Evolutionary conservation across 148 eudicot species (phyloP).

Genomic region (Fallopia convolvulus): DNA sequence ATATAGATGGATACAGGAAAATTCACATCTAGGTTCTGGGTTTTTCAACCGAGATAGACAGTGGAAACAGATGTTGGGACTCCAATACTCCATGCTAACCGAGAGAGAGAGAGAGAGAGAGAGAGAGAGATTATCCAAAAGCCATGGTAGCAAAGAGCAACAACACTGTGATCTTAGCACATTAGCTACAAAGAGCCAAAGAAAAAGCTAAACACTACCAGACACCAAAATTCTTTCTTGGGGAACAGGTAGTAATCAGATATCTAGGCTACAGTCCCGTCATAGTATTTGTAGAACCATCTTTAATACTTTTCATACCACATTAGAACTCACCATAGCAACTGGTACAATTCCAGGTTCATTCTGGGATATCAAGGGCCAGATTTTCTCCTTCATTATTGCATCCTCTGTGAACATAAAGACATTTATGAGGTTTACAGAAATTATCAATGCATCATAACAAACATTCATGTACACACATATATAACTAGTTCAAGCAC

Average conservation of each 20-base stretch:
- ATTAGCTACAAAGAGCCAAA: background rate
- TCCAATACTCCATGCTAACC: background rate
- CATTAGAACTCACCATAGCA: constrained; percentile 45
- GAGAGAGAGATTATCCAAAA: background rate
- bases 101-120: background rate
- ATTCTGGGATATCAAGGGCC: constrained; percentile 74
- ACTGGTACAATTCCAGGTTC: constrained; percentile 82
- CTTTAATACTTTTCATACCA: background rate
- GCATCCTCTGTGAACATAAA: constrained; percentile 52
- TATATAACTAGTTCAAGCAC: background rate
- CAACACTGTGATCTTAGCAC: background rate
- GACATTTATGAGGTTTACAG: background rate
- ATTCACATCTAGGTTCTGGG: background rate
- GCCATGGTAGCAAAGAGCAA: background rate
- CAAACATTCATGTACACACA: background rate
- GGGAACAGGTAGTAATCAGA: background rate
- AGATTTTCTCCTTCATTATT: constrained; percentile 69
- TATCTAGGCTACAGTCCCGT: background rate
- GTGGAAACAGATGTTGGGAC: background rate
- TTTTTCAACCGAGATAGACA: background rate
- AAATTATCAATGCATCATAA: background rate
- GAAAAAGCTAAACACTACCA: background rate
- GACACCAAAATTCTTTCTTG: background rate
- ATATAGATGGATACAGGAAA: background rate
- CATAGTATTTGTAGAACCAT: background rate